Conservation (phyloP, 2,329 filamentous ascomycete genomes). For the Cladophialophora carrionii region DNA sequence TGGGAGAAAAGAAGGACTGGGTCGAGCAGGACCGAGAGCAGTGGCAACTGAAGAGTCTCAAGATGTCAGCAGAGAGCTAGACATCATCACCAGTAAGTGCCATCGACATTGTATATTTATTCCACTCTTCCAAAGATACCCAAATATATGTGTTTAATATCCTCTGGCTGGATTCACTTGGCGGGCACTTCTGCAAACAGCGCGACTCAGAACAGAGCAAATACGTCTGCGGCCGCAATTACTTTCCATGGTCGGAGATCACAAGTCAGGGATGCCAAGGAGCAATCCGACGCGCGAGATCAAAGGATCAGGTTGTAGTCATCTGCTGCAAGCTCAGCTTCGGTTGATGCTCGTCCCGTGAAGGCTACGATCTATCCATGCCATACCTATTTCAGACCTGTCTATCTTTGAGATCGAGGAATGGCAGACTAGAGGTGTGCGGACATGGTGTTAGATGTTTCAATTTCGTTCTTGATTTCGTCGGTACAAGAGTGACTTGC, state of each 20-base stretch:
- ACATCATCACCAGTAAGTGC: constrained; percentile 18
- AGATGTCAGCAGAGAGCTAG: constrained; percentile 31
- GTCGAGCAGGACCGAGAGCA: constrained; percentile 32
- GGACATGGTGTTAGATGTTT: constrained; percentile 48
- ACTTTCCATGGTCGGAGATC: constrained; percentile 55
- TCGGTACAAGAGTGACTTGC: background rate
- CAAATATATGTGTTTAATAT: constrained; percentile 11
- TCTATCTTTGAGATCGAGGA: constrained; percentile 53
- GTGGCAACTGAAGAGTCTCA: constrained; percentile 33
- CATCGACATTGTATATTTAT: constrained; percentile 27
- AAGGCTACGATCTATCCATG: constrained; percentile 4
- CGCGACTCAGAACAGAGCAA: constrained; percentile 58
- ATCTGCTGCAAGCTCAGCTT: constrained; percentile 20
- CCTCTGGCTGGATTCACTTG: constrained; percentile 18
- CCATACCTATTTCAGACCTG: constrained; percentile 58
- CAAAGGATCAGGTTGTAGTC: constrained; percentile 36
- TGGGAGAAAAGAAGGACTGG: constrained; percentile 81
- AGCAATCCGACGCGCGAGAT: constrained; percentile 54
- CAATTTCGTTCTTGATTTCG: background rate
- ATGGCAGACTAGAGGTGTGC: constrained; percentile 62
- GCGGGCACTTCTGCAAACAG: constrained; percentile 38
- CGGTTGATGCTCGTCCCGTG: constrained; percentile 29
- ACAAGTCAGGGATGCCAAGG: constrained; percentile 48
- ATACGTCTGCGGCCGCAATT: constrained; percentile 53
- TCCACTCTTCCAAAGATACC: constrained; percentile 36